Base-by-base conservation (phyloP, 2,329 filamentous ascomycete species). In the Xylariaceae sp. region DNA sequence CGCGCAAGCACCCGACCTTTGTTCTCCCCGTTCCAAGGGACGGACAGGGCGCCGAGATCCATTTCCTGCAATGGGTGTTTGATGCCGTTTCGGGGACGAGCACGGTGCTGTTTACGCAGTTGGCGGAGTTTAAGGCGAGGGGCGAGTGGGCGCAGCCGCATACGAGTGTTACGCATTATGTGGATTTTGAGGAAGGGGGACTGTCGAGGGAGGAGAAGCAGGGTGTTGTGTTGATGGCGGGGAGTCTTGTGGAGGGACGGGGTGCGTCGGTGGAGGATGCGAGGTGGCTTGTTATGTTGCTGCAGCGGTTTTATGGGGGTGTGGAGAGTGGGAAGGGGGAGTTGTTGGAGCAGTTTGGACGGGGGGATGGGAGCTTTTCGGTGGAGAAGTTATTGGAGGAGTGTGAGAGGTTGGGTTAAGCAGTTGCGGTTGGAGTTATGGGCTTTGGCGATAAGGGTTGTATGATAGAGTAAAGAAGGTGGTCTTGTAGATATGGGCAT, bases 31-130 rank as follows among this genome's bases (percentile, higher is more conserved):
- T 97, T 5, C 89, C 89, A 65, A 89, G 83, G 74, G 76, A 77
- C 51, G 77, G 74, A 23, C 79, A 80, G 65, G 90, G 90, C 55
- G 90, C 92, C 51, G 94, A 97, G 74, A 92, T 99, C 51, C 94
- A 99, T 76, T 96, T 96, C 74, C 76, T 99, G 63, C 93, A 99
- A 75, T 99, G 95, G 91, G 89, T 89, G 0, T 97, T 96, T 75
- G 92, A 96, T 61, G 76, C 75, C 18, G 77, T 77, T 58, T 82
- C 80, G 15, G 76, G 81, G 61, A 88, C 86, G 2, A 84, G 83
- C 60, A 90, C 88, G 0, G 87, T 97, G 4, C 85, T 99, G 39
- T 97, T 99, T 77, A 99, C 94, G 0, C 89, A 94, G 70, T 81
- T 99, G 37, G 93, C 90, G 13, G 91, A 97, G 73, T 99, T 89